Evolutionary conservation across 768 basidiomycete species (phyloP), one percentile per base, ranked within the genome.

Genomic region (Hygrocybe punicea): DNA sequence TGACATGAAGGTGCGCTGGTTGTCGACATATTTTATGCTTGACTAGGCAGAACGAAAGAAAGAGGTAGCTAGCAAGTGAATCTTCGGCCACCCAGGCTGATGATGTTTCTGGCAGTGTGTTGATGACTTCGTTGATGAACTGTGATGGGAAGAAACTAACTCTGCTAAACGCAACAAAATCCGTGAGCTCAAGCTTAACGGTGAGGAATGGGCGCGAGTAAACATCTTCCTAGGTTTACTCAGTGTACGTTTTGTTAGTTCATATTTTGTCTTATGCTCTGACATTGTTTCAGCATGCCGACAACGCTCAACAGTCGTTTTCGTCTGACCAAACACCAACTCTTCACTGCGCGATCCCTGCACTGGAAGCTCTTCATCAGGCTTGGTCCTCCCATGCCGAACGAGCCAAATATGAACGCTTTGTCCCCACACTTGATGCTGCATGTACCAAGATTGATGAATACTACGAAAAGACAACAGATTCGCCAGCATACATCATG

Each of bases 401-500:
- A 0, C 57, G 52, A 7, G 36, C 48, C 0, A 63, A 64, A 51
- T 72, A 68, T 60, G 19, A n/a, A 3, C 39, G 48, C 16, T 72
- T 69, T 46, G 21, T 42, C 0, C 34, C 42, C 16, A 70, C 66
- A 10, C 60, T 73, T 3, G 36, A 62, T 14, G 66, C 60, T 4
- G 73, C 56, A 1, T 37, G 67, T 2, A 55, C 4, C 1, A 74
- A 72, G 29, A 58, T 76, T 19, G 50, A 56, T 1, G 63, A 68
- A 9, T 75, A 75, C 49, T 73, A 73, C 56, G 23, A 70, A 24
- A 67, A 68, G 56, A 68, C 67, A n/a, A n/a, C n/a, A n/a, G n/a
- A n/a, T n/a, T n/a, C n/a, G n/a, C n/a, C n/a, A n/a, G n/a, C n/a
- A n/a, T 70, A 73, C 55, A 68, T 65, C 8, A 60, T 74, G 55